Conservation (phyloP, 2,329 filamentous ascomycete genomes). For the Hymenotorrendiella dingleyae region DNA sequence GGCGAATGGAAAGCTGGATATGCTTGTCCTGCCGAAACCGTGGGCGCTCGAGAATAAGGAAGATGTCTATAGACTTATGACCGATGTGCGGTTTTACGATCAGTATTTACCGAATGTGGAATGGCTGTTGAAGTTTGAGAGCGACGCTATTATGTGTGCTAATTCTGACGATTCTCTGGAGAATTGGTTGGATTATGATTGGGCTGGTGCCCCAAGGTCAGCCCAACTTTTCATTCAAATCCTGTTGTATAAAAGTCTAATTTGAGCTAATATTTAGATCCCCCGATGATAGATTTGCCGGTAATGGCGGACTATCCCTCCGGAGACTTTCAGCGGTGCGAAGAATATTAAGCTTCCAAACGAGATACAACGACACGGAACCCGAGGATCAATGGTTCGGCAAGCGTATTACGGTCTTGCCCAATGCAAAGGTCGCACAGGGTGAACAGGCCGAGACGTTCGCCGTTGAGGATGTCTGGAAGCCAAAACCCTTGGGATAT, state of each 20-base stretch:
- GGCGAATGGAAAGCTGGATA: constrained; percentile 45
- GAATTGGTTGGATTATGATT: constrained; percentile 49
- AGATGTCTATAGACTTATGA: constrained; percentile 42
- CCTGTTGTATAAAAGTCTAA: not conserved
- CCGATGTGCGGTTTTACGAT: constrained; percentile 47
- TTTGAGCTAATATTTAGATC: constrained; percentile 26
- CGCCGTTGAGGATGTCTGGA: constrained; percentile 44
- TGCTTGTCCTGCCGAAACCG: constrained; percentile 42
- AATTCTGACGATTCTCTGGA: constrained; percentile 47
- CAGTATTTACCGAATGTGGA: constrained; percentile 44
- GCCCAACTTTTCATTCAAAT: constrained; percentile 5
- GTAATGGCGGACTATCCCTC: constrained; percentile 49
- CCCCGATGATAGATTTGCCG: constrained; percentile 40
- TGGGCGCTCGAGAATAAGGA: constrained; percentile 43
- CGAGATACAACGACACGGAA: constrained; percentile 43
- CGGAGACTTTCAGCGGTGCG: constrained; percentile 46
- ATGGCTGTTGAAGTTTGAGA: constrained; percentile 49
- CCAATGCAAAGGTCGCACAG: constrained; percentile 42
- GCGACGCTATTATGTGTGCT: constrained; percentile 50
- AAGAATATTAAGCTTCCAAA: constrained; percentile 42
- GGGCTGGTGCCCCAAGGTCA: constrained; percentile 47
- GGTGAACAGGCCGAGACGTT: constrained; percentile 36
- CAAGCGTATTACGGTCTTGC: constrained; percentile 41
- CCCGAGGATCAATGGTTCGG: constrained; percentile 53
- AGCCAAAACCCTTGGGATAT: constrained; percentile 48